phyloP scores from a whole-genome alignment of 352 stramenopile species.

The Phytophthora kernoviae region DNA sequence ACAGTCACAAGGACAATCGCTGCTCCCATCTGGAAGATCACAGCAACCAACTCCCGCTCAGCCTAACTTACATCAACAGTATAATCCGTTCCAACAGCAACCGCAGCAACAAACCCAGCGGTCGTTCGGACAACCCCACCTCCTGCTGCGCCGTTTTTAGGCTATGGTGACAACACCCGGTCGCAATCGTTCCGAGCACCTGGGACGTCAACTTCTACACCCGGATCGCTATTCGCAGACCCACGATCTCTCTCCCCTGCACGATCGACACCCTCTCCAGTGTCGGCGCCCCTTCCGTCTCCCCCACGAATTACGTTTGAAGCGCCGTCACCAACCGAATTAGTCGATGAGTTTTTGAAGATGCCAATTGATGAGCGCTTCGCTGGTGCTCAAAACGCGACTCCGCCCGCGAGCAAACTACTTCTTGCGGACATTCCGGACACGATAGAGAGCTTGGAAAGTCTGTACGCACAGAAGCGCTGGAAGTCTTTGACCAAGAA shows the following conservation, averaged over 20 bases:
- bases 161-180: slow-evolving; percentile 52
- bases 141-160: slow-evolving; percentile 70
- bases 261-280: slow-evolving; percentile 19
- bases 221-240: slow-evolving; percentile 20
- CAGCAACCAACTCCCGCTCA: slow-evolving; percentile 21
- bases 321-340: slow-evolving; percentile 46
- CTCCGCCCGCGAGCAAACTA: slow-evolving; percentile 45
- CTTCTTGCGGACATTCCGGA: slow-evolving; percentile 67
- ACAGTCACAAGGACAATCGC: slow-evolving; percentile 48
- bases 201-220: slow-evolving; percentile 8
- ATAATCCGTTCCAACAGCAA: slow-evolving; percentile 28
- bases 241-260: slow-evolving; percentile 18
- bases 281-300: slow-evolving; percentile 15
- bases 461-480: slow-evolving; percentile 66
- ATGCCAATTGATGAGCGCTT: slow-evolving; percentile 51
- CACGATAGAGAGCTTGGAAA: slow-evolving; percentile 54
- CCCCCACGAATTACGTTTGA: slow-evolving; percentile 29
- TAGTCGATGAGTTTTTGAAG: slow-evolving; percentile 73
- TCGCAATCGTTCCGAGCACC: slow-evolving; percentile 48
- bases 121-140: slow-evolving; percentile 54
- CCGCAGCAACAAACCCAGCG: slow-evolving; percentile 26
- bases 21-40: slow-evolving; percentile 22
- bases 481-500: slow-evolving; percentile 83
- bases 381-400: slow-evolving; percentile 13
- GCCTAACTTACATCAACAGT: slow-evolving; percentile 21